Percentiles rank a stretch among this genome's conserved stretches.
Evolutionary conservation across 1,139 yeast species (phyloP).

Genomic region (Debaryomyces robertsiae): DNA sequence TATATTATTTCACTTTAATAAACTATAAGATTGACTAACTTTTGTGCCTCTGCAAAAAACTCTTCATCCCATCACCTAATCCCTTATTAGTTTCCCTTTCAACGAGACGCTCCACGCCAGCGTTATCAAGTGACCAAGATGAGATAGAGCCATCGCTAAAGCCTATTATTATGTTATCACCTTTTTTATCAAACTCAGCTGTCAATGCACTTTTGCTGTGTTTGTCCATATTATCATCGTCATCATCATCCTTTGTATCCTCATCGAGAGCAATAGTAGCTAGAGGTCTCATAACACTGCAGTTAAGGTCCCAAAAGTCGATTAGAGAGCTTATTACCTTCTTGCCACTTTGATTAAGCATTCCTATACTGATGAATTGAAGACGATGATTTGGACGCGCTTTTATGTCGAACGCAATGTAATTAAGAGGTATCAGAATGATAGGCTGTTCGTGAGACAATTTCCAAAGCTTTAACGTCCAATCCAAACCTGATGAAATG

Average conservation of each 20-base stretch:
- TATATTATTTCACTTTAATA: conserved; percentile 19
- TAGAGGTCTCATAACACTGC: conserved; percentile 42
- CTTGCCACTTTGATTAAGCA: conserved; percentile 20
- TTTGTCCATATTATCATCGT: neutral
- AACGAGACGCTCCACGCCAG: conserved; percentile 14
- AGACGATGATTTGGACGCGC: conserved; percentile 44
- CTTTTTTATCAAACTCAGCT: conserved; percentile 26
- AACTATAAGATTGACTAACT: neutral
- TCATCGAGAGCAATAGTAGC: conserved; percentile 22
- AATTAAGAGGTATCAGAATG: conserved; percentile 35
- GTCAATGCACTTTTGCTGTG: conserved; percentile 17
- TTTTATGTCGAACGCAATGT: conserved; percentile 44
- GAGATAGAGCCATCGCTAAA: conserved; percentile 28
- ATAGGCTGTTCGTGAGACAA: conserved; percentile 17
- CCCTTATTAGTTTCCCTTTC: conserved; percentile 7
- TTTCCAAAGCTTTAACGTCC: conserved; percentile 34
- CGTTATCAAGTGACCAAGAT: conserved; percentile 23
- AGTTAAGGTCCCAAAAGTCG: conserved; percentile 58
- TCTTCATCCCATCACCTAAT: conserved; percentile 16
- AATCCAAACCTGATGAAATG: conserved; percentile 31
- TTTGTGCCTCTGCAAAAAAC: conserved; percentile 1
- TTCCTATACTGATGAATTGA: conserved; percentile 53
- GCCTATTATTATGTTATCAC: conserved; percentile 27
- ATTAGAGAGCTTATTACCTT: conserved; percentile 30
- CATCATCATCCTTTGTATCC: neutral